Evolutionary conservation across 768 basidiomycete species (phyloP).

Genomic region (Coprinopsis cinerea): DNA sequence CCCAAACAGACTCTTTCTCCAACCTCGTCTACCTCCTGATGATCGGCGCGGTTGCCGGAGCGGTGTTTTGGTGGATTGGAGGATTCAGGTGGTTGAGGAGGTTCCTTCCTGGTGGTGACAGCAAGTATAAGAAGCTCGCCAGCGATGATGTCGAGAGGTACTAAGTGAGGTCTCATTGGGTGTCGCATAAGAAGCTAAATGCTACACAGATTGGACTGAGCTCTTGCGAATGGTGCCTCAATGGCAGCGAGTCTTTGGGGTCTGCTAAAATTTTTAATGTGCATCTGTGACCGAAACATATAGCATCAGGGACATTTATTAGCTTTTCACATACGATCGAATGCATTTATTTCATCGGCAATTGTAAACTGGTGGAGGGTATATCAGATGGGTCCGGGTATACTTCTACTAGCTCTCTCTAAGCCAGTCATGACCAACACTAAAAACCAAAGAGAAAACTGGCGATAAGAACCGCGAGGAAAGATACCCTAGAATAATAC

Average conservation of each 20-base stretch:
- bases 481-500: background rate
- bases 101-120: conserved; percentile 31
- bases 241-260: too few relatives aligned
- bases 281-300: too few relatives aligned
- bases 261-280: background rate
- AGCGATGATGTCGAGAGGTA: conserved; percentile 12
- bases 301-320: too few relatives aligned
- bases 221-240: too few relatives aligned
- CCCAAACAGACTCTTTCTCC: conserved; percentile 19
- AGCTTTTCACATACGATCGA: too few relatives aligned
- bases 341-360: too few relatives aligned
- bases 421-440: too few relatives aligned
- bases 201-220: background rate
- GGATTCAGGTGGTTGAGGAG: conserved; percentile 41
- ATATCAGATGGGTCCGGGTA: too few relatives aligned
- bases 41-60: conserved; percentile 39
- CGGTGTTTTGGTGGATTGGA: conserved; percentile 46
- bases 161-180: conserved; percentile 14
- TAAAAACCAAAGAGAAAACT: background rate
- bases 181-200: background rate
- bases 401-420: too few relatives aligned
- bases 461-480: background rate
- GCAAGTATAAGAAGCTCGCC: conserved; percentile 40
- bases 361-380: too few relatives aligned
- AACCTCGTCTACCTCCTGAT: conserved; percentile 33